Percentiles rank a stretch among this genome's conserved stretches.
Evolutionary conservation across 345 rosid genomes (phyloP).

Genomic region (Geranium rotundifolium): DNA sequence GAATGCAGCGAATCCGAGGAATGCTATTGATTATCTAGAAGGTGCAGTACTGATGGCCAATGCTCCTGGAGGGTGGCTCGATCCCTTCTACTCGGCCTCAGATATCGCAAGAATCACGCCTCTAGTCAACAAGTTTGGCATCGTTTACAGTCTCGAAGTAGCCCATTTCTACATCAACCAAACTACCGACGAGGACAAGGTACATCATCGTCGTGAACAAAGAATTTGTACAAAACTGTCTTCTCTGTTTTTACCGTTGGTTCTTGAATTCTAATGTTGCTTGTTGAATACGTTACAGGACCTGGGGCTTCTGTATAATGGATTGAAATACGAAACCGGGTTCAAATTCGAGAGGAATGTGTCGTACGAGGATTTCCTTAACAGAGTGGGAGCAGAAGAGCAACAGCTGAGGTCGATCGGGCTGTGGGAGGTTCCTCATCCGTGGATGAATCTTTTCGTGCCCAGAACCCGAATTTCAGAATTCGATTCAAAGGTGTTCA

Average conservation of each 20-base stretch:
- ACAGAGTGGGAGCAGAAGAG: slow-evolving; percentile 4
- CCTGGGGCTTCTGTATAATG: neutral
- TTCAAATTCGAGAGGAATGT: neutral
- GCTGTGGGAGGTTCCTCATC: slow-evolving; percentile 8
- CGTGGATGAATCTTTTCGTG: slow-evolving; percentile 20
- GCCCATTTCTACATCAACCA: slow-evolving; percentile 4
- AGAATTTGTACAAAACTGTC: neutral
- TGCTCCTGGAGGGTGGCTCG: slow-evolving; percentile 13
- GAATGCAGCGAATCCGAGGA: neutral
- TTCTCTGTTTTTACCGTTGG: neutral
- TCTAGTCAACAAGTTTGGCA: slow-evolving; percentile 11
- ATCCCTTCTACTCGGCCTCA: slow-evolving; percentile 5
- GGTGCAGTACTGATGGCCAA: slow-evolving; percentile 12
- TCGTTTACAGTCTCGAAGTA: slow-evolving; percentile 13
- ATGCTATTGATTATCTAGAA: slow-evolving; percentile 14
- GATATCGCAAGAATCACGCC: slow-evolving; percentile 8
- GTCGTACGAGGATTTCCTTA: slow-evolving; percentile 9
- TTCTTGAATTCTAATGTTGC: neutral
- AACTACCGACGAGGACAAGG: neutral
- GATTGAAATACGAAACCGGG: neutral
- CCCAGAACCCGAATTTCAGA: slow-evolving; percentile 11
- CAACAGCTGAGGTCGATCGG: neutral
- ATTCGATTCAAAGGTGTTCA: slow-evolving; percentile 9
- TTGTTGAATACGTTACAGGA: slow-evolving; percentile 1
- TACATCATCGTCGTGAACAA: neutral